These are phyloP conservation scores for Murraya paniculata DNA, from an alignment of 345 rosid genomes.

Conservation along the genomic window DNA sequence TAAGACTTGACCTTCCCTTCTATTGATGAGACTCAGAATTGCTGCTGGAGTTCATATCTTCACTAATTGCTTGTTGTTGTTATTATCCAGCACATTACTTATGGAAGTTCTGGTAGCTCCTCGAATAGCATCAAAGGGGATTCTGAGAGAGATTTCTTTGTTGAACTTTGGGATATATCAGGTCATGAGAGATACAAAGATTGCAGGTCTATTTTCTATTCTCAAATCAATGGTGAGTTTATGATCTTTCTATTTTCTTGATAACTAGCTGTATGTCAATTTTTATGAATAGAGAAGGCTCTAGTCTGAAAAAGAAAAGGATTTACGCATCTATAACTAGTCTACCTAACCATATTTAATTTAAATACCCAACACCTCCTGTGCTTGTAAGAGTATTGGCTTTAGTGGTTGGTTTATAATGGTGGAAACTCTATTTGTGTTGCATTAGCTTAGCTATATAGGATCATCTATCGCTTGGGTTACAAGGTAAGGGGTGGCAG, in stretches of 20 bases:
- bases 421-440: background rate
- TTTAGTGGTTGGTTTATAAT: background rate
- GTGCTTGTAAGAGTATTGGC: background rate
- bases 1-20: conserved; percentile 22
- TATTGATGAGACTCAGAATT: conserved; percentile 5
- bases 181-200: conserved; percentile 98
- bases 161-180: conserved; percentile 98
- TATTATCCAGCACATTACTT: conserved; percentile 58
- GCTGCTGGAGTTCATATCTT: conserved; percentile 19
- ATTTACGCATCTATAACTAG: background rate
- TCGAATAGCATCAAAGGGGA: conserved; percentile 91
- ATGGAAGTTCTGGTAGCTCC: conserved; percentile 83
- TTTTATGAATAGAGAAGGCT: background rate
- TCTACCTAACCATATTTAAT: background rate
- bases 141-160: conserved; percentile 90
- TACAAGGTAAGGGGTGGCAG: background rate
- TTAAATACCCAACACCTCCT: background rate
- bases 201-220: conserved; percentile 90
- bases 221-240: conserved; percentile 81
- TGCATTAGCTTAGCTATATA: background rate
- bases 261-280: background rate
- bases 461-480: background rate
- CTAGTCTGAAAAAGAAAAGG: background rate
- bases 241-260: conserved; percentile 11
- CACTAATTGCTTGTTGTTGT: conserved; percentile 9